Base-by-base conservation (phyloP, 805 yeast genomes). In the Saturnispora quitensis region DNA sequence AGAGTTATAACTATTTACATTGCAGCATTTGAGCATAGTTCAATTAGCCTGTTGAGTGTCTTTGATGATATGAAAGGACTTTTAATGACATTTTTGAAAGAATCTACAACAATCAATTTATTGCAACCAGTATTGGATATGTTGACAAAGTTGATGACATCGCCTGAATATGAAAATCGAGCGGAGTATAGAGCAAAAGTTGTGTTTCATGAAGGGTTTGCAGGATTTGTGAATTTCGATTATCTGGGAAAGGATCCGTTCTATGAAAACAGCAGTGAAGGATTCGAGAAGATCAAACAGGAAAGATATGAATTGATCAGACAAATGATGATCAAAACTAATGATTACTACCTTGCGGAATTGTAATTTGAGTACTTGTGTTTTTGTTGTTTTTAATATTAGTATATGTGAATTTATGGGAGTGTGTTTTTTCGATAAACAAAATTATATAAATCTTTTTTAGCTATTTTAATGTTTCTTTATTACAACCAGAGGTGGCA, bases 131-230 rank as follows among this genome's bases (percentile, higher is more conserved):
- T 60, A 4, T 52, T 66, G 52, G 55, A 56, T 18, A 54, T 65
- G 45, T 43, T 61, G 18, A 56, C 62, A 6, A 45, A 51, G 10
- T 59, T 69, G 47, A 64, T 73, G 17, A 57, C 59, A 17, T 50
- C 59, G 51, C 59, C 68, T 1, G 68, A 68, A 34, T 73, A 64
- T 57, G 45, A 58, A 4, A 46, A 63, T 6, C 40, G 65, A 22
- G 60, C 58, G 1, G 45, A 56, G 4, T 66, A 59, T 13, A 33
- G 34, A 15, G 9, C 43, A 47, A 56, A 15, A 65, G 33, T n/a
- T 50, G 25, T 24, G 31, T 15, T 55, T 54, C 13, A 52, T 73
- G 15, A 60, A 57, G 24, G 52, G 2, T 24, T 67, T 50, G 45
- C 27, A 5, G 69, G 69, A 3, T 45, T 64, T 33, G 48, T 40